phyloP scores from a whole-genome alignment of 2,329 filamentous ascomycete species.

The Chrysosporium keratinophilum region DNA sequence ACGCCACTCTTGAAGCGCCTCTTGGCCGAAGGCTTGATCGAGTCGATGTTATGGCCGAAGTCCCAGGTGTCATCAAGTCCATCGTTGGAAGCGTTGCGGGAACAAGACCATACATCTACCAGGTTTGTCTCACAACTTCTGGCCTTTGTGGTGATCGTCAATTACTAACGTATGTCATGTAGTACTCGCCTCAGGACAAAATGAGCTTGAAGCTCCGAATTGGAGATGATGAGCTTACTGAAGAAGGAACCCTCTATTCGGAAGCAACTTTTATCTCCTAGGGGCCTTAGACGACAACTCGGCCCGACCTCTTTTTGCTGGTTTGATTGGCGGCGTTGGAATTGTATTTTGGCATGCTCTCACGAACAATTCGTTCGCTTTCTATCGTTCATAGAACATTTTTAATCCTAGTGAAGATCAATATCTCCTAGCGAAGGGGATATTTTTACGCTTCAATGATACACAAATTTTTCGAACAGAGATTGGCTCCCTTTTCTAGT shows the following conservation, averaged over 20 bases:
- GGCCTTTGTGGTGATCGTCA: background rate
- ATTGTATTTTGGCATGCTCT: slow-evolving; percentile 5
- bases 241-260: slow-evolving; percentile 68
- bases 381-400: slow-evolving; percentile 7
- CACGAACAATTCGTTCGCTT: background rate
- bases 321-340: slow-evolving; percentile 18
- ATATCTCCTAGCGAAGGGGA: background rate
- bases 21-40: slow-evolving; percentile 65
- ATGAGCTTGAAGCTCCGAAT: slow-evolving; percentile 73
- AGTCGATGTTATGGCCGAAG: slow-evolving; percentile 92
- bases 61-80: slow-evolving; percentile 89
- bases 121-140: slow-evolving; percentile 45
- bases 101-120: slow-evolving; percentile 96
- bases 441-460: slow-evolving; percentile 7
- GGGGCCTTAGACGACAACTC: slow-evolving; percentile 5
- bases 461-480: background rate
- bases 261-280: slow-evolving; percentile 94
- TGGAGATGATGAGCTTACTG: slow-evolving; percentile 65
- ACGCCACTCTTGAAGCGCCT: slow-evolving; percentile 57
- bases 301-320: background rate
- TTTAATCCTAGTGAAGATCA: slow-evolving; percentile 8
- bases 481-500: background rate
- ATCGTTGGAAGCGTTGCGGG: slow-evolving; percentile 81
- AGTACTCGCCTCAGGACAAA: slow-evolving; percentile 60
- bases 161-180: slow-evolving; percentile 19